Evolutionary conservation across 306 rosid species (phyloP), one percentile per base, ranked within the genome.

Genomic region (Casuarina cunninghamiana): DNA sequence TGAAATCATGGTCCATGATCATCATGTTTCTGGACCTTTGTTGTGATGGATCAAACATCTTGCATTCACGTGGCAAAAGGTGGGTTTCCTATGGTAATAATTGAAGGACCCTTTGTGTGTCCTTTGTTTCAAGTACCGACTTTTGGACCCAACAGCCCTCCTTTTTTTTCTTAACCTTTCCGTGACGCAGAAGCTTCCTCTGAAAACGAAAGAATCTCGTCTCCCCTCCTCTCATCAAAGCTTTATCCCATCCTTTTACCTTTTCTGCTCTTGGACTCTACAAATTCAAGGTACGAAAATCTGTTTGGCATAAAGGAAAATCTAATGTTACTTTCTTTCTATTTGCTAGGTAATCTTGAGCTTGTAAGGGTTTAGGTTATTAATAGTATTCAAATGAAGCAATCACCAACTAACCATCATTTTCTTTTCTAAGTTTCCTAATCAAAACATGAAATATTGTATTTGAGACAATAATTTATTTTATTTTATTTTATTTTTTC

Each of bases 161-260:
- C 12, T 6, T 39, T 41, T 66, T 17, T 4, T 10, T 12, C 8
- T 2, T 66, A 19, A 17, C 10, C 49, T 66, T 61, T 66, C 3
- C 71, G 48, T 66, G 71, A 39, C 1, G 50, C 71, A n/a, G 49
- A 66, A 8, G 71, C 71, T 66, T 41, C 71, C 71, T 66, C 21
- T n/a, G 19, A 66, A 66, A 32, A 32, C 2, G 37, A 61, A 37
- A 43, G 42, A 8, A 37, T 35, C 42, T 61, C 2, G 7, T 61
- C 42, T 17, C 4, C n/a, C n/a, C 2, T 46, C 51, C 11, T 19
- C n/a, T 61, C 43, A 35, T 61, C 43, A 3, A 11, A 4, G 12
- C 12, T 60, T 32, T 32, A 32, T 60, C 42, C 0, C 26, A 1
- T 11, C 3, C 1, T 19, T 10, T 10, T 15, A 17, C 11, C 54